Evolutionary conservation across 495 filamentous ascomycete species (phyloP).

Genomic region (Daldinia grandis): DNA sequence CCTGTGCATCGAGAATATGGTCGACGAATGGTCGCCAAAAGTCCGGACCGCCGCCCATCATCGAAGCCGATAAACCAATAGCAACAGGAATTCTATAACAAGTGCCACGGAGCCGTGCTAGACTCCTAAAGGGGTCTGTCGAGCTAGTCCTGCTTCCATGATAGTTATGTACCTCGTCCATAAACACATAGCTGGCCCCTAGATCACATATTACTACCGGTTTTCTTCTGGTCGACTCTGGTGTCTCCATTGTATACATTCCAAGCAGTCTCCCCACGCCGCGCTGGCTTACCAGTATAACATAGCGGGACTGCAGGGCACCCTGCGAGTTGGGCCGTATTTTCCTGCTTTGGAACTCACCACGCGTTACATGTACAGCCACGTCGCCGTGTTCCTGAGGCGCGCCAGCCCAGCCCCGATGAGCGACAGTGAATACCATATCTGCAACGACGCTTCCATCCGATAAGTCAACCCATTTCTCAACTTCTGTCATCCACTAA

Average conservation of each 20-base stretch:
- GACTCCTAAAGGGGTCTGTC: neutral
- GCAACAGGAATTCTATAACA: neutral
- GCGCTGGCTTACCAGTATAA: too few relatives aligned
- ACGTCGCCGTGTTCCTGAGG: neutral
- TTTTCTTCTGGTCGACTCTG: neutral
- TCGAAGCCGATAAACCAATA: conserved; percentile 17
- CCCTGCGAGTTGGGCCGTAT: too few relatives aligned
- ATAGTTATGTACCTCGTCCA: conserved; percentile 24
- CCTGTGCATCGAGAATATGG: neutral
- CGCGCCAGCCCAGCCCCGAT: neutral
- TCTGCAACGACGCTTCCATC: neutral
- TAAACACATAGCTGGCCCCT: conserved; percentile 3
- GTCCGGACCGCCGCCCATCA: neutral
- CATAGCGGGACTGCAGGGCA: too few relatives aligned
- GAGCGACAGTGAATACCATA: neutral
- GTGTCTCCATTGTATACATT: neutral
- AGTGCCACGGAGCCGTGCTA: neutral
- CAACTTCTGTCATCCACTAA: neutral
- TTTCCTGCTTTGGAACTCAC: too few relatives aligned
- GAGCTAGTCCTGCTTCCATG: neutral
- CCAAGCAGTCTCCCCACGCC: too few relatives aligned
- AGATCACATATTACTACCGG: neutral
- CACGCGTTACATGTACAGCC: too few relatives aligned
- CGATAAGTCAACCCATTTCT: neutral
- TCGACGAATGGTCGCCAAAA: conserved; percentile 1